Percentiles rank a stretch among this genome's conserved stretches.
Evolutionary conservation across 305 asterid species (phyloP).

Genomic region (Solanum hybrid): DNA sequence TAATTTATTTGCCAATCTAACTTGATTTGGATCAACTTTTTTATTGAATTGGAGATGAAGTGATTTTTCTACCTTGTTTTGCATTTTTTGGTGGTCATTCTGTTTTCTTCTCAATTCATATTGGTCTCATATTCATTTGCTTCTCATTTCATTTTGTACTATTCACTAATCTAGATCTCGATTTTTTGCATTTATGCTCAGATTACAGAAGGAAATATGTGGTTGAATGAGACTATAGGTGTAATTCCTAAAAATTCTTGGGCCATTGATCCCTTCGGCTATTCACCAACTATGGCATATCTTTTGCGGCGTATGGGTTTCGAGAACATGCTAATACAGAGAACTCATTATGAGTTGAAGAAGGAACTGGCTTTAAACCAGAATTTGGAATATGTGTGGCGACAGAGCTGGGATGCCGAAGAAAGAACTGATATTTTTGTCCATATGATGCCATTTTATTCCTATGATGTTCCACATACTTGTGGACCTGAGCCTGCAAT

Average conservation of each 20-base stretch:
- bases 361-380: constrained; percentile 73
- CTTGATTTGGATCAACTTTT: neutral
- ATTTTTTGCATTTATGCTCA: constrained; percentile 20
- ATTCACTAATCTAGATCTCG: neutral
- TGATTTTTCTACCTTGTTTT: neutral
- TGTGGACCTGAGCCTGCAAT: constrained; percentile 99
- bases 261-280: constrained; percentile 97
- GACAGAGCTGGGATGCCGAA: constrained; percentile 95
- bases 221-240: constrained; percentile 95
- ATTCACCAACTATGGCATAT: constrained; percentile 96
- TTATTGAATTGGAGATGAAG: neutral
- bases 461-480: constrained; percentile 93
- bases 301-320: constrained; percentile 98
- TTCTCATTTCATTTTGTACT: neutral
- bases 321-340: constrained; percentile 97
- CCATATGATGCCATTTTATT: constrained; percentile 99
- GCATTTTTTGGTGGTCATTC: neutral
- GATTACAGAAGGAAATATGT: constrained; percentile 93
- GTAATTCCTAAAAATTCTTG: constrained; percentile 86
- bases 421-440: constrained; percentile 96
- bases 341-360: constrained; percentile 95
- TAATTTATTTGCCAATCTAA: neutral
- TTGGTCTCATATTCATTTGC: neutral
- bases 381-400: constrained; percentile 86
- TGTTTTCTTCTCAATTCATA: neutral